Conservation (phyloP, 208 protist species). For the Leishmania guyanensis region DNA sequence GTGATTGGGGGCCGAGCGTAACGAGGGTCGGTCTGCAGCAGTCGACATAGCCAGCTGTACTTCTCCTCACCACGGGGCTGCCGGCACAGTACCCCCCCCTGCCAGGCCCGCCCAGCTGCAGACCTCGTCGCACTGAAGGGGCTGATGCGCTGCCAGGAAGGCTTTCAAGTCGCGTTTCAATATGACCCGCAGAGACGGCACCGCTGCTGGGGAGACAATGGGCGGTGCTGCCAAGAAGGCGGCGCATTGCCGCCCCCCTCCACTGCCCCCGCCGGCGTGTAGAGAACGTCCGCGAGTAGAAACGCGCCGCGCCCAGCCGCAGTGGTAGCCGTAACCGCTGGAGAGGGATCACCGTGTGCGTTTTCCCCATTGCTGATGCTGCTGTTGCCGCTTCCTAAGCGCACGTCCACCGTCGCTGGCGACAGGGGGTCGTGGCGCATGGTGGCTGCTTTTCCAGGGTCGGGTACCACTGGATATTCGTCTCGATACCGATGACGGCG, state of each 20-base stretch:
- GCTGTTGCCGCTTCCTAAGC: neutral
- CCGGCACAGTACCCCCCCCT: constrained; percentile 3
- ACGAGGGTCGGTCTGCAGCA: neutral
- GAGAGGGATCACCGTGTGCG: neutral
- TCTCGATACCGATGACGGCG: constrained; percentile 41
- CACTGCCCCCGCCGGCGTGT: constrained; percentile 19
- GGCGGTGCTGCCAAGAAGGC: neutral
- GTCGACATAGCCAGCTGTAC: neutral
- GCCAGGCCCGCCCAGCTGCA: constrained; percentile 3
- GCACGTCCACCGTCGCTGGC: neutral
- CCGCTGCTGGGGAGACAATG: neutral
- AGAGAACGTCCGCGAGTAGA: constrained; percentile 8
- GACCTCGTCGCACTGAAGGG: constrained; percentile 9
- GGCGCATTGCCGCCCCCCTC: neutral
- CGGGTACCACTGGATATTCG: constrained; percentile 38
- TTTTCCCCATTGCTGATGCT: neutral
- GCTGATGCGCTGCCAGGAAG: constrained; percentile 28
- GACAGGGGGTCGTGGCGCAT: constrained; percentile 41
- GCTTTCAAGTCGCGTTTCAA: constrained; percentile 60
- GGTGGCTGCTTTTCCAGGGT: constrained; percentile 15
- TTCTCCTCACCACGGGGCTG: neutral
- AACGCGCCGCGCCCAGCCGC: neutral
- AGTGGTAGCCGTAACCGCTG: neutral
- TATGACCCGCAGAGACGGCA: constrained; percentile 24
- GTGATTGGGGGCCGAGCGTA: neutral